A percentile compares a stretch with the other conserved stretches of the same genome.
Evolutionary conservation across 345 rosid genomes (phyloP).

Genomic region (Melaleuca quinquenervia): DNA sequence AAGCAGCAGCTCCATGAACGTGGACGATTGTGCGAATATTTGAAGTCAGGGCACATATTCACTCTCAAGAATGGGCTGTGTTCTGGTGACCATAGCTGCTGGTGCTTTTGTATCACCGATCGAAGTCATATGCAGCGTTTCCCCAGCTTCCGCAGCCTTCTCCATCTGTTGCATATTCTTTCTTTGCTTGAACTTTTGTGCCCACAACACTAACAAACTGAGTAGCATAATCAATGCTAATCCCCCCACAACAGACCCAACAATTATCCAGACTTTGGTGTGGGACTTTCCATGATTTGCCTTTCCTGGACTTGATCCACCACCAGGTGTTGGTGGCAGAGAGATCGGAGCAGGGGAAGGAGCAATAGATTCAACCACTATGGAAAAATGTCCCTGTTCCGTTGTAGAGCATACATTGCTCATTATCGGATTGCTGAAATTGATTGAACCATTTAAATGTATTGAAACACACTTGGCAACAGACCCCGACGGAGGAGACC

Average conservation of each 20-base stretch:
- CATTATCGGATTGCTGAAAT: constrained; percentile 40
- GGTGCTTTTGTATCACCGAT: constrained; percentile 88
- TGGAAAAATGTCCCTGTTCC: constrained; percentile 78
- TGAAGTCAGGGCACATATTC: constrained; percentile 62
- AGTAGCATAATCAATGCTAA: constrained; percentile 37
- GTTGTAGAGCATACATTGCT: constrained; percentile 43
- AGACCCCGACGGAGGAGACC: constrained; percentile 41
- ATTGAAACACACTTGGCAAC: constrained; percentile 60
- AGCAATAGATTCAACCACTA: constrained; percentile 53
- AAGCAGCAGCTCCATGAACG: not conserved
- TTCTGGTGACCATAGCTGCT: constrained; percentile 64
- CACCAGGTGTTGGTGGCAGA: constrained; percentile 6
- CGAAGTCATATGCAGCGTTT: constrained; percentile 62
- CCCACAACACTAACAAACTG: constrained; percentile 37
- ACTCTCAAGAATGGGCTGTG: constrained; percentile 76
- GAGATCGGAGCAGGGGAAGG: constrained; percentile 31
- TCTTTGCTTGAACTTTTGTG: constrained; percentile 38
- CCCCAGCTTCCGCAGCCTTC: constrained; percentile 90
- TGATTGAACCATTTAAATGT: constrained; percentile 43
- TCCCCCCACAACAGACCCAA: constrained; percentile 78
- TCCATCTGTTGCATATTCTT: constrained; percentile 80
- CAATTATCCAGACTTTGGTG: constrained; percentile 49
- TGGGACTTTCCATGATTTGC: not conserved
- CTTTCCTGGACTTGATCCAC: not conserved
- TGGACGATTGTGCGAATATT: not conserved